Base-by-base conservation (phyloP, 305 asterid genomes). In the Fraxinus sp. region DNA sequence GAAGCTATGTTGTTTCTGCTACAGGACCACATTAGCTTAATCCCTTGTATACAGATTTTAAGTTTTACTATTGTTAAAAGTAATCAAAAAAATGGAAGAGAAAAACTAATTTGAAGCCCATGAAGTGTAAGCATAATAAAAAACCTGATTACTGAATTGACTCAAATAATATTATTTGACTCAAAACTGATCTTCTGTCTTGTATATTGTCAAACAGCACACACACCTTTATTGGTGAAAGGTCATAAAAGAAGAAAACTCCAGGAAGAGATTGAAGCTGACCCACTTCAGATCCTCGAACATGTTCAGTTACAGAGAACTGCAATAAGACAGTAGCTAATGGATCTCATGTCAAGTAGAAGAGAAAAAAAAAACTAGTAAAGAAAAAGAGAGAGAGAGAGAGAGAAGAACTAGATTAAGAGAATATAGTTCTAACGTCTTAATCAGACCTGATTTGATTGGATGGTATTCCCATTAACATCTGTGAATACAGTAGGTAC, bases 251-350 rank as follows among this genome's bases (percentile, higher is more conserved):
- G 92, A 94, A 91, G 89, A 94, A 96, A 79, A 91, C 98, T 73
- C 99, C 98, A 32, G 98, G 99, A 86, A 94, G 90, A 70, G 95
- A 72, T 85, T 90, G 97, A 81, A 88, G 94, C 49, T 79, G 90
- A 57, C 97, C 97, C 64, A 89, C 79, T 0, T 89, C 98, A 35
- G 91, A 84, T 78, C 97, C 98, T 88, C 85, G 87, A 74, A 88
- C 94, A 86, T 96, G 97, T 86, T 96, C 99, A 16, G 99, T 96
- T 28, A 96, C 98, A 78, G 99, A 95, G 89, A 95, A 95, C 99
- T 95, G 93, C 89, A 88, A 73, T 16, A 77, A 14, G 57, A 75
- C 71, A 83, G 80, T 71, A 83, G 68, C 82, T 83, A 73, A 62
- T 80, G 83, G 70, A 79, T 86, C 79, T 70, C 80, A 55, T 35